phyloP scores from a whole-genome alignment of 176 grass and related monocot species.

The Cenchrus fungigraminus region DNA sequence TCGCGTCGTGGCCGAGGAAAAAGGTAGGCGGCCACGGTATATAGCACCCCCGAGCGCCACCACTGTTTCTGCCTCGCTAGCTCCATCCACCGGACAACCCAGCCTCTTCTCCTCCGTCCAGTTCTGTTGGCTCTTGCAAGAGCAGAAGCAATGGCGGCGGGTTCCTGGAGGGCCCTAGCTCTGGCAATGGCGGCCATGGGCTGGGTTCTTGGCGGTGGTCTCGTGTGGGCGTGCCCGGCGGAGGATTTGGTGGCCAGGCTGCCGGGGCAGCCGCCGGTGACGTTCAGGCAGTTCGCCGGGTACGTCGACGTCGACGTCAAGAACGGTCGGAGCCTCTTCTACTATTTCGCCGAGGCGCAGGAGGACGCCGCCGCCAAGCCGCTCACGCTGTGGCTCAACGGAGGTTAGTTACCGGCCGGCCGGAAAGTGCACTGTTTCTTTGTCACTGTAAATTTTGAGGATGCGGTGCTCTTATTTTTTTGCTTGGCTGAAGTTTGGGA shows the following conservation, averaged over 20 bases:
- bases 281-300: conserved; percentile 89
- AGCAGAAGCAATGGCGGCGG: conserved; percentile 50
- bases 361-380: conserved; percentile 63
- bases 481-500: not conserved
- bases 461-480: not conserved
- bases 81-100: not conserved
- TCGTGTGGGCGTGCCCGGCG: conserved; percentile 48
- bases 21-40: conserved; percentile 14
- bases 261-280: conserved; percentile 68
- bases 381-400: conserved; percentile 96
- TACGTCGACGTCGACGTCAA: conserved; percentile 79
- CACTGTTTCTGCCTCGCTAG: not conserved
- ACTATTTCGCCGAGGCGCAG: conserved; percentile 92
- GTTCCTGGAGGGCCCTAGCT: conserved; percentile 34
- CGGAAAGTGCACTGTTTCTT: too few species aligned
- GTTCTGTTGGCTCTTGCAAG: conserved; percentile 13
- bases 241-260: conserved; percentile 80
- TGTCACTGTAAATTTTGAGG: not conserved
- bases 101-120: not conserved
- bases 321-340: conserved; percentile 89
- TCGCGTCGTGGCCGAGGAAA: not conserved
- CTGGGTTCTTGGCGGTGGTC: not conserved
- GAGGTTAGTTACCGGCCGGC: conserved; percentile 47
- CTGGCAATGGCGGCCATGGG: conserved; percentile 22
- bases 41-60: not conserved